Base-by-base conservation (phyloP, 2,329 filamentous ascomycete genomes). In the Rhynchosporium graminicola region DNA sequence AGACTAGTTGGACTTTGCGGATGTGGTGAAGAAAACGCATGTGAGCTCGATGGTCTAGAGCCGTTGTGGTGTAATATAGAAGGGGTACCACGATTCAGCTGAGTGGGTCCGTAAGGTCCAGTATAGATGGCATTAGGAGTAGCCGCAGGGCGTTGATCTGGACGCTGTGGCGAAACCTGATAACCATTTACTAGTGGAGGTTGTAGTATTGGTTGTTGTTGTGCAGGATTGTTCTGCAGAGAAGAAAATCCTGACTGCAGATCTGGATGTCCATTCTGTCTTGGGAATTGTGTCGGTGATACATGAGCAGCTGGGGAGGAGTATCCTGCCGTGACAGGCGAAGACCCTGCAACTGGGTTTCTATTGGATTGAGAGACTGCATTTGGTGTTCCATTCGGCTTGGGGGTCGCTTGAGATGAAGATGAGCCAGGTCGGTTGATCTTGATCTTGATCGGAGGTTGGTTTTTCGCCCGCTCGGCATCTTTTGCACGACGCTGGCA, bases 401-500 rank as follows among this genome's bases (percentile, higher is more conserved):
- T 70, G 3, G 69, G 60, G 33, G 67, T 48, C 29, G 69, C 63
- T 43, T 75, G 72, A 65, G 81, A 82, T 9, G 78, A 74, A 15
- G 79, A 76, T 42, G 79, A 76, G 38, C 78, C 80, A 60, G 85
- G 74, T 54, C 80, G 79, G 69, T 67, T 79, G 33, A 83, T 72
- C 71, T 84, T 86, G 62, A 87, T 73, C 70, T 83, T 84, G 71
- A 86, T 83, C 9, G 78, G 74, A 20, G 79, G 78, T 51, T 85
- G 86, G 52, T 87, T 80, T 71, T 88, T 89, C 45, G 85, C 84
- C 64, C 68, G 80, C 63, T 82, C 84, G 20, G 81, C 80, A 59
- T 86, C 84, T 68, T 88, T 81, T 65, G 87, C 84, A 63, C 86
- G 87, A 15, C 83, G 86, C 69, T 85, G 86, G 78, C 95, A 99